Percentiles rank a stretch among this genome's conserved stretches.
These are phyloP conservation scores for Chenopodium berlandieri DNA, from an alignment of 148 eudicot genomes.

Conservation along the genomic window DNA sequence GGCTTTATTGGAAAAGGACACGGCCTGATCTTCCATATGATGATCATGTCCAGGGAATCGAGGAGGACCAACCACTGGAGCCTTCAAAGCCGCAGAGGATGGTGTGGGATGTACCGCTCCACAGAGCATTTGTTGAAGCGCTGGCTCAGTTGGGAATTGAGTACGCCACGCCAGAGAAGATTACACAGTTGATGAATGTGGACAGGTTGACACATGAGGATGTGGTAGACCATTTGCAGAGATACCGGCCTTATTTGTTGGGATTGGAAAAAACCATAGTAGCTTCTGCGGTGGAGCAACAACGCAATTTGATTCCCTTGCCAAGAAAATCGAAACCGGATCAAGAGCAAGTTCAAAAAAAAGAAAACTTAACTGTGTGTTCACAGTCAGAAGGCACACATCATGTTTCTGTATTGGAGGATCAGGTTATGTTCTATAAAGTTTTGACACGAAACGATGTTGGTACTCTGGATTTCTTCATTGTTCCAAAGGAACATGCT, in stretches of 20 bases:
- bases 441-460: conserved; percentile 68
- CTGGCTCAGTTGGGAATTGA: not conserved
- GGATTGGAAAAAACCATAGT: too few species aligned
- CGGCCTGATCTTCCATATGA: not conserved
- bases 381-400: too few species aligned
- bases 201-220: not conserved
- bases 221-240: not conserved
- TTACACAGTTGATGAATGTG: not conserved
- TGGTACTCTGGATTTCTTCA: conserved; percentile 44
- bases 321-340: too few species aligned
- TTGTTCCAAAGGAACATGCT: conserved; percentile 64
- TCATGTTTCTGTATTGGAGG: too few species aligned
- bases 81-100: not conserved
- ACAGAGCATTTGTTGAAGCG: not conserved
- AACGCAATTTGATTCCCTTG: too few species aligned
- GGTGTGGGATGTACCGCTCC: not conserved
- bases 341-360: too few species aligned
- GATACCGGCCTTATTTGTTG: not conserved
- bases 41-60: not conserved
- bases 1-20: not conserved
- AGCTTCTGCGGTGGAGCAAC: too few species aligned
- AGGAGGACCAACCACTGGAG: too few species aligned
- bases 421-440: conserved; percentile 39
- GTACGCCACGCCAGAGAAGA: not conserved
- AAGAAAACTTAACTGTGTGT: too few species aligned